These are phyloP conservation scores for Emergomyces pasteurianus DNA, from an alignment of 2,329 filamentous ascomycete species.

Conservation along the genomic window DNA sequence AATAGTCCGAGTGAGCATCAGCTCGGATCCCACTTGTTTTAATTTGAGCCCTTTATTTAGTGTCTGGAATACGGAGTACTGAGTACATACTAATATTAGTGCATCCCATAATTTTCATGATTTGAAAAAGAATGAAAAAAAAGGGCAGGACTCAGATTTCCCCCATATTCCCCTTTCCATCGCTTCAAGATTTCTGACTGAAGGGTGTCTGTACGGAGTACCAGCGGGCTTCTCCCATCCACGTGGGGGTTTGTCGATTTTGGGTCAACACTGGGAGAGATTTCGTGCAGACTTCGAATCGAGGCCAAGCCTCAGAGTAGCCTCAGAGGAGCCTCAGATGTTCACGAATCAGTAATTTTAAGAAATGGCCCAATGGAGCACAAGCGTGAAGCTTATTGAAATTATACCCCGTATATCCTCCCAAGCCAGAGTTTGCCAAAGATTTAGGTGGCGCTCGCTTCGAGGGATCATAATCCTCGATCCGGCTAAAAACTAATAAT, in stretches of 20 bases:
- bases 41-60: background rate
- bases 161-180: too few species aligned
- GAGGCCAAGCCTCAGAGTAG: background rate
- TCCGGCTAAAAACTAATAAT: background rate
- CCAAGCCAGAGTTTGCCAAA: background rate
- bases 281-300: background rate
- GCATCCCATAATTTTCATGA: background rate
- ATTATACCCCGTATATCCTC: too few species aligned
- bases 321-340: background rate
- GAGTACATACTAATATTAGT: too few species aligned
- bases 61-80: background rate
- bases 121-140: background rate
- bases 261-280: background rate
- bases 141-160: too few species aligned
- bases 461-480: background rate
- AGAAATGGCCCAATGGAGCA: background rate
- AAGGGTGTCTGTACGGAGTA: too few species aligned
- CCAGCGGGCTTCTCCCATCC: background rate
- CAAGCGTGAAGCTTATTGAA: background rate
- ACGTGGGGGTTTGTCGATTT: background rate
- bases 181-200: too few species aligned
- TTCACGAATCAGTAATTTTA: background rate
- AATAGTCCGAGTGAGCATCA: background rate
- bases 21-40: slow-evolving; percentile 2
- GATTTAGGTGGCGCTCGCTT: background rate